phyloP scores from a whole-genome alignment of 2,329 filamentous ascomycete species.

The Penicillium digitatum region DNA sequence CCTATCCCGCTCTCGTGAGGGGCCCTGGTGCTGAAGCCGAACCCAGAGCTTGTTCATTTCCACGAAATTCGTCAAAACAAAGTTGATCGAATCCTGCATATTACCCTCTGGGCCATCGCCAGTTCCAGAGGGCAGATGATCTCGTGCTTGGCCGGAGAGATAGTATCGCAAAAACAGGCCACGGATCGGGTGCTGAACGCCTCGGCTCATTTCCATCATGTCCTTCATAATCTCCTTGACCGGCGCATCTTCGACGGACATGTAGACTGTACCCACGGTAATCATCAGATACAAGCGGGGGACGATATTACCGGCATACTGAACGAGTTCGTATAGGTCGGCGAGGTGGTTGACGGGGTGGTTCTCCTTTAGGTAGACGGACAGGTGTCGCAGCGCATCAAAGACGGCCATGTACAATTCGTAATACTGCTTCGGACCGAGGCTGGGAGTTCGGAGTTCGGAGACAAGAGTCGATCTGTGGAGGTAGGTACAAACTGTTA shows the following conservation, averaged over 20 bases:
- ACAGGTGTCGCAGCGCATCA: slow-evolving; percentile 92
- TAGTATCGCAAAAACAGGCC: slow-evolving; percentile 96
- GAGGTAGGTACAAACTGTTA: slow-evolving; percentile 13
- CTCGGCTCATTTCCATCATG: slow-evolving; percentile 99
- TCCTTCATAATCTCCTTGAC: slow-evolving; percentile 99
- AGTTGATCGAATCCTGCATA: slow-evolving; percentile 94
- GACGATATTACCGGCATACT: slow-evolving; percentile 97
- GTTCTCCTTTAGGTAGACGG: slow-evolving; percentile 92
- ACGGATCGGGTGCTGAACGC: slow-evolving; percentile 93
- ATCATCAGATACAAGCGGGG: slow-evolving; percentile 98
- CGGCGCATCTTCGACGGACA: slow-evolving; percentile 95
- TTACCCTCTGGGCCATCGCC: slow-evolving; percentile 93
- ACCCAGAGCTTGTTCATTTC: slow-evolving; percentile 99
- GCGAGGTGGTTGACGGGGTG: slow-evolving; percentile 97
- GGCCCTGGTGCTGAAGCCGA: slow-evolving; percentile 91
- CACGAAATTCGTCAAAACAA: slow-evolving; percentile 96
- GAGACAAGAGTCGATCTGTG: slow-evolving; percentile 91
- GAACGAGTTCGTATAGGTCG: slow-evolving; percentile 94
- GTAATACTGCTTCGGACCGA: slow-evolving; percentile 99
- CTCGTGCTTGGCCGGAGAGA: slow-evolving; percentile 87
- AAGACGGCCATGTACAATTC: slow-evolving; percentile 99
- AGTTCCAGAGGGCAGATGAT: slow-evolving; percentile 74
- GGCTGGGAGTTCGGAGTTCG: slow-evolving; percentile 92
- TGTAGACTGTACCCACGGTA: slow-evolving; percentile 97
- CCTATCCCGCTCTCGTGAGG: slow-evolving; percentile 89